phyloP scores from a whole-genome alignment of 2,329 filamentous ascomycete species.

The Nemania sp. region DNA sequence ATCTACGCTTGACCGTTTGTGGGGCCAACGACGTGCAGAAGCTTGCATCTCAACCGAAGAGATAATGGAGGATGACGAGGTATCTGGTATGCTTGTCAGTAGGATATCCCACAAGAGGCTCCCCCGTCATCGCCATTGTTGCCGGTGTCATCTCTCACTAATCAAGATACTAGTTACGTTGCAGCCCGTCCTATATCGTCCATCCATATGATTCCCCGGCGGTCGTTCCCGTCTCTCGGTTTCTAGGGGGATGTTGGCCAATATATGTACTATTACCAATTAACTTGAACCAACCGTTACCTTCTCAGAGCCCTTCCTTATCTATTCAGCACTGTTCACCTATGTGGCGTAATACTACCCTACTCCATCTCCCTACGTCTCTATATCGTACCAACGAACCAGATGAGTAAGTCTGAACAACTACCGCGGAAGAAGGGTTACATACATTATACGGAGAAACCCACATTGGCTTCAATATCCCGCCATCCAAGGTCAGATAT shows the following conservation, averaged over 20 bases:
- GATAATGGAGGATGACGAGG: conserved; percentile 9
- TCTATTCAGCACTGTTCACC: not conserved
- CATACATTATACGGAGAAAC: conserved; percentile 20
- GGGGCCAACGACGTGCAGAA: conserved; percentile 1
- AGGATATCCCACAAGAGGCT: not conserved
- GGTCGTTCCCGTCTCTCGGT: conserved; percentile 4
- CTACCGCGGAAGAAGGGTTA: conserved; percentile 22
- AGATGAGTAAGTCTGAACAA: conserved; percentile 14
- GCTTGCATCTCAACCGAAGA: not conserved
- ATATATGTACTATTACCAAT: not conserved
- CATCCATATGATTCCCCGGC: not conserved
- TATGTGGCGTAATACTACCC: conserved; percentile 4
- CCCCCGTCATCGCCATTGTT: not conserved
- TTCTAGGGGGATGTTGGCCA: no score
- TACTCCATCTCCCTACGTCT: conserved; percentile 1
- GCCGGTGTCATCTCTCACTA: not conserved
- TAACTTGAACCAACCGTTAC: not conserved
- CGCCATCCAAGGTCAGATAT: conserved; percentile 7
- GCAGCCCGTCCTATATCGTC: not conserved
- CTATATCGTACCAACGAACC: conserved; percentile 14
- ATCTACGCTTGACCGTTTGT: conserved; percentile 11
- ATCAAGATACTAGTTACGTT: not conserved
- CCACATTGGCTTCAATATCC: conserved; percentile 20
- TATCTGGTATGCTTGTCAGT: not conserved
- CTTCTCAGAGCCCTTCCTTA: not conserved